phyloP scores from a whole-genome alignment of 176 grass and related monocot species.

The Chrysopogon serrulatus region DNA sequence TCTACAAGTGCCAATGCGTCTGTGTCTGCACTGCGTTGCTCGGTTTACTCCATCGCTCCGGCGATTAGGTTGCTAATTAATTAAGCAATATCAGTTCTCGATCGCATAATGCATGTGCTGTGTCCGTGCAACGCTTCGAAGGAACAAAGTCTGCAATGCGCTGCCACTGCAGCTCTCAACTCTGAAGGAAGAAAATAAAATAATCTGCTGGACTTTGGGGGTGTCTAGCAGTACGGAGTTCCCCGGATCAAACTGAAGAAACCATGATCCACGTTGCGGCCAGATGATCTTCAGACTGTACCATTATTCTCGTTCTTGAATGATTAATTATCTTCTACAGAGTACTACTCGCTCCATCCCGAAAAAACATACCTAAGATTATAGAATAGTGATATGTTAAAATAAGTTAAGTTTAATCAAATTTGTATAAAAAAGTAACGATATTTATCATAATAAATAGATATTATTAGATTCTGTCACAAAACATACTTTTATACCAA shows the following conservation, averaged over 20 bases:
- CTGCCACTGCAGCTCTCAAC: background rate
- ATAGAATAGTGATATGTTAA: no score
- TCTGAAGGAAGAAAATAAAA: background rate
- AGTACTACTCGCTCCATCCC: no score
- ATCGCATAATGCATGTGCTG: conserved; percentile 22
- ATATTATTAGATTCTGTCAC: no score
- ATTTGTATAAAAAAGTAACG: no score
- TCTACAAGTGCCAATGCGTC: no score
- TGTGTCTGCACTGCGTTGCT: background rate
- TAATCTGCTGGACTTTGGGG: background rate
- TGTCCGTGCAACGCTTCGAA: conserved; percentile 7
- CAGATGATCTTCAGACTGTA: background rate
- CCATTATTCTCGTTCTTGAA: background rate
- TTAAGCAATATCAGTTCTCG: background rate
- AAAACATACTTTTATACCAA: no score
- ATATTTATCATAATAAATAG: no score
- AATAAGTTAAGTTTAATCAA: no score
- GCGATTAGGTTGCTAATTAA: background rate
- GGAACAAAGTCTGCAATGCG: conserved; percentile 13
- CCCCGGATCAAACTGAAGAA: conserved; percentile 13
- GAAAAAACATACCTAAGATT: no score
- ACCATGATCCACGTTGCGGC: background rate
- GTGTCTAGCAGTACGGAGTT: background rate
- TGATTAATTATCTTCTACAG: background rate
- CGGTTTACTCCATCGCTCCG: background rate